Conservation (phyloP, 805 yeast genomes). For the Candida peoriensis region DNA sequence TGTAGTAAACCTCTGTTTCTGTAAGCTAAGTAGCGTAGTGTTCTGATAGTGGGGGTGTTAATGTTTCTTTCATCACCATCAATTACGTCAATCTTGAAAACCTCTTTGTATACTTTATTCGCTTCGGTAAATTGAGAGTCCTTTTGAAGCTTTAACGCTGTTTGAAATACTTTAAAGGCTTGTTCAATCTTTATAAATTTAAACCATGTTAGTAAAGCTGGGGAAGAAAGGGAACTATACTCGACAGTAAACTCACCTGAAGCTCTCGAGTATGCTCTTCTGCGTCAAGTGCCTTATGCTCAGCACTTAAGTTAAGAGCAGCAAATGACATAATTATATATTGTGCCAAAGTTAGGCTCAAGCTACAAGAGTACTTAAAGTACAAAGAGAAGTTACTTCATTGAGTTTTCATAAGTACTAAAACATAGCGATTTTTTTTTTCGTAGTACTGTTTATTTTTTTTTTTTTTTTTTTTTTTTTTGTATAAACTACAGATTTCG, state of each 20-base stretch:
- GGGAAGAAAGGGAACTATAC: too few species aligned
- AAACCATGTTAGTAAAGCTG: too few species aligned
- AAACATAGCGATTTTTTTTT: too few species aligned
- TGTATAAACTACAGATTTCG: too few species aligned
- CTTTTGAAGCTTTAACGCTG: conserved; percentile 62
- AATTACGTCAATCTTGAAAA: conserved; percentile 68
- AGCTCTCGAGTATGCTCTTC: conserved; percentile 91
- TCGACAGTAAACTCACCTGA: conserved; percentile 40
- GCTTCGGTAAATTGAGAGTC: conserved; percentile 44
- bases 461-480: conserved; percentile 1
- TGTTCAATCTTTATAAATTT: conserved; percentile 54
- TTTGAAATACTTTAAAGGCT: conserved; percentile 70
- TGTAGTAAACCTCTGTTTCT: conserved; percentile 78
- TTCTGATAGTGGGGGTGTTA: conserved; percentile 63
- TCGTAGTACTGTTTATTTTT: conserved; percentile 25
- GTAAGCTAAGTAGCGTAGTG: conserved; percentile 69
- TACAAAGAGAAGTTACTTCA: too few species aligned
- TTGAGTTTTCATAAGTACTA: too few species aligned
- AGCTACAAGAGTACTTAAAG: too few species aligned
- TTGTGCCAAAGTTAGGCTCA: too few species aligned
- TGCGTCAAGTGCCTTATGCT: conserved; percentile 59
- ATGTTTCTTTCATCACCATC: conserved; percentile 35
- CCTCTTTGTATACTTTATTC: conserved; percentile 46
- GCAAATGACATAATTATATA: conserved; percentile 73
- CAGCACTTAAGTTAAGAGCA: conserved; percentile 76